A percentile compares a stretch with the other conserved stretches of the same genome.
Conservation (phyloP, 208 protist species). For the Leishmania mexicana region DNA sequence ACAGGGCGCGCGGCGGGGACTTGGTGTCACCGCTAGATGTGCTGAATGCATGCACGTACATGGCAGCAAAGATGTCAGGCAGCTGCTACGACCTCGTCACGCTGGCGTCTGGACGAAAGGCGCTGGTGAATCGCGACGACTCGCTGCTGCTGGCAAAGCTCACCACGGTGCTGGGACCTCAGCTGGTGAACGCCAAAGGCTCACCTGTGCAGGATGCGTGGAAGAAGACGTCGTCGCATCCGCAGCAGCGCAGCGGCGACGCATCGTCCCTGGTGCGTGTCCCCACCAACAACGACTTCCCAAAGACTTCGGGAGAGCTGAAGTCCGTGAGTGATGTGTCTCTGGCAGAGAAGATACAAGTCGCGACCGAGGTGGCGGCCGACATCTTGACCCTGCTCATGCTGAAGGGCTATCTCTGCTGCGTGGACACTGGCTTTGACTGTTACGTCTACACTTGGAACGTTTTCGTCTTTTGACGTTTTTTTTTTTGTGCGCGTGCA, state of each 20-base stretch:
- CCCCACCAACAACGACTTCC: conserved; percentile 41
- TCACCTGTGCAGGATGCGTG: conserved; percentile 24
- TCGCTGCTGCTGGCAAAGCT: conserved; percentile 62
- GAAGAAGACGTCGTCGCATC: background rate
- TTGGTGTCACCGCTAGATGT: conserved; percentile 81
- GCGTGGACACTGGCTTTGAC: conserved; percentile 72
- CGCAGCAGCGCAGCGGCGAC: background rate
- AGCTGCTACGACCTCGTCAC: conserved; percentile 57
- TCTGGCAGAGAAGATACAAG: conserved; percentile 57
- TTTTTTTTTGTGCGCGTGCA: background rate
- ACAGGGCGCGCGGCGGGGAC: conserved; percentile 78
- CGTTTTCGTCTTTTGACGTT: conserved; percentile 69
- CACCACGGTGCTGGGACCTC: conserved; percentile 53
- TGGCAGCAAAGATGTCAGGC: conserved; percentile 41
- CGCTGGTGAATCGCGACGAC: conserved; percentile 68
- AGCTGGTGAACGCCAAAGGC: conserved; percentile 30
- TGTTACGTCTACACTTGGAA: conserved; percentile 82
- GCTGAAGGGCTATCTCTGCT: conserved; percentile 62
- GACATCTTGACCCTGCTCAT: conserved; percentile 65
- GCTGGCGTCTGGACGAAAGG: conserved; percentile 72
- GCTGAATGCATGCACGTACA: conserved; percentile 56
- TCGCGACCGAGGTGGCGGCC: conserved; percentile 51
- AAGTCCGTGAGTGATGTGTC: conserved; percentile 67
- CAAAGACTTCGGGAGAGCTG: conserved; percentile 31
- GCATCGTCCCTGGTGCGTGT: conserved; percentile 19